These are phyloP conservation scores for Biancaea sappan DNA, from an alignment of 306 rosid genomes.

Conservation along the genomic window DNA sequence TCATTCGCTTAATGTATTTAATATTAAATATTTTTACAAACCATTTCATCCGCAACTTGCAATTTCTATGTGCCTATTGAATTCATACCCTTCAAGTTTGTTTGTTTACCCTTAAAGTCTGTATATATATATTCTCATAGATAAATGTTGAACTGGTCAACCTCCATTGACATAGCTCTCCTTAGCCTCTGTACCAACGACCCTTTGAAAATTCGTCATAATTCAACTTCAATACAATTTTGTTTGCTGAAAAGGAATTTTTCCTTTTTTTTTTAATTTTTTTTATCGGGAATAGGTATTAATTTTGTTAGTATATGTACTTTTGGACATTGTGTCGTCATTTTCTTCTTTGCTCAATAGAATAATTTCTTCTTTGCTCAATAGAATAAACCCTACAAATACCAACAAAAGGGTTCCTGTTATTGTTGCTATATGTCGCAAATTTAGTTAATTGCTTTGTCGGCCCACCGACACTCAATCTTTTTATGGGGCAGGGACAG, in stretches of 20 bases:
- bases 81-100: not conserved
- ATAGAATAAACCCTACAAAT: conserved; percentile 34
- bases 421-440: conserved; percentile 28
- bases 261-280: no score
- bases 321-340: conserved; percentile 46
- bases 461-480: conserved; percentile 78
- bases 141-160: not conserved
- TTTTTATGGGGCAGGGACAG: conserved; percentile 41
- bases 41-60: not conserved
- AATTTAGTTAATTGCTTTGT: conserved; percentile 35
- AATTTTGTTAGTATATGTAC: conserved; percentile 48
- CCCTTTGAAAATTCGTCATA: conserved; percentile 1
- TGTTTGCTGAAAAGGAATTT: conserved; percentile 33
- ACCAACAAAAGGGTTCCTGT: conserved; percentile 30
- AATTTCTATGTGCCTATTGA: not conserved
- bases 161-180: not conserved
- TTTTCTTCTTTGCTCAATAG: conserved; percentile 39
- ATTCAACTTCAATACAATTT: conserved; percentile 18
- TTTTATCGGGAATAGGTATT: conserved; percentile 32
- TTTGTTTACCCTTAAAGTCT: no score
- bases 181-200: conserved; percentile 12
- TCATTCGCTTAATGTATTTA: not conserved
- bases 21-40: not conserved
- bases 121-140: conserved; percentile 24
- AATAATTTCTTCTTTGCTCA: conserved; percentile 37